Conservation (phyloP, 2,329 filamentous ascomycete species). For the Arthrobotrys iridis region DNA sequence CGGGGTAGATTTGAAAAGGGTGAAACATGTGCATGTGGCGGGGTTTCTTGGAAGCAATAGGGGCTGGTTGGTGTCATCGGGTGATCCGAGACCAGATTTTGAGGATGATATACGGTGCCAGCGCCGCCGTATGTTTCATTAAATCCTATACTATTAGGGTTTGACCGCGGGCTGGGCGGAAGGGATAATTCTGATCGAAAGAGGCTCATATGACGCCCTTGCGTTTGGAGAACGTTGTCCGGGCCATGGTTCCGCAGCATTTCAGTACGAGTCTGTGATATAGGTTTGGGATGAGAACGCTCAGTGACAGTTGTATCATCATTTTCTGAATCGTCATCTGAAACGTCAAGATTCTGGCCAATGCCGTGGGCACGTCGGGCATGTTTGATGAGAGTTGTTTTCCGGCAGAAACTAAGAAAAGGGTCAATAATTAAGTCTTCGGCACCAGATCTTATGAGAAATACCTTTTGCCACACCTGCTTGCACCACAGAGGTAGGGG, state of each 20-base stretch:
- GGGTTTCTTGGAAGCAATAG: slow-evolving; percentile 36
- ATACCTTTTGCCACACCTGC: slow-evolving; percentile 72
- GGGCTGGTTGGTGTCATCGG: slow-evolving; percentile 49
- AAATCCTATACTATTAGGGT: slow-evolving; percentile 6
- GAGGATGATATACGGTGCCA: slow-evolving; percentile 26
- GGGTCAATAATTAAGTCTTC: not conserved
- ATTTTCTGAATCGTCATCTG: slow-evolving; percentile 57
- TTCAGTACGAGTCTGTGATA: slow-evolving; percentile 17
- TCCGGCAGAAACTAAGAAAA: slow-evolving; percentile 72
- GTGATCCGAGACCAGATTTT: slow-evolving; percentile 31
- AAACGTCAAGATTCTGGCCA: slow-evolving; percentile 56
- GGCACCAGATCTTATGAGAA: slow-evolving; percentile 26
- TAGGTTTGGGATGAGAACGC: slow-evolving; percentile 8
- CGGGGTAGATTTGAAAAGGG: slow-evolving; percentile 39
- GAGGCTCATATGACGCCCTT: slow-evolving; percentile 40
- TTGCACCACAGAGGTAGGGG: slow-evolving; percentile 72
- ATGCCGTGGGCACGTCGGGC: slow-evolving; percentile 57
- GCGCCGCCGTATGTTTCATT: slow-evolving; percentile 22
- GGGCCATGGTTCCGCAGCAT: slow-evolving; percentile 5
- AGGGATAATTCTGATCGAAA: slow-evolving; percentile 44
- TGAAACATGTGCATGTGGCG: slow-evolving; percentile 24
- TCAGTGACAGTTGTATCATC: slow-evolving; percentile 53
- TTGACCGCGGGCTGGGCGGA: slow-evolving; percentile 35
- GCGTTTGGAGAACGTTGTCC: slow-evolving; percentile 16
- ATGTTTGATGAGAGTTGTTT: slow-evolving; percentile 67